Evolutionary conservation across 306 rosid species (phyloP).

Genomic region (Pachyrhizus erosus): DNA sequence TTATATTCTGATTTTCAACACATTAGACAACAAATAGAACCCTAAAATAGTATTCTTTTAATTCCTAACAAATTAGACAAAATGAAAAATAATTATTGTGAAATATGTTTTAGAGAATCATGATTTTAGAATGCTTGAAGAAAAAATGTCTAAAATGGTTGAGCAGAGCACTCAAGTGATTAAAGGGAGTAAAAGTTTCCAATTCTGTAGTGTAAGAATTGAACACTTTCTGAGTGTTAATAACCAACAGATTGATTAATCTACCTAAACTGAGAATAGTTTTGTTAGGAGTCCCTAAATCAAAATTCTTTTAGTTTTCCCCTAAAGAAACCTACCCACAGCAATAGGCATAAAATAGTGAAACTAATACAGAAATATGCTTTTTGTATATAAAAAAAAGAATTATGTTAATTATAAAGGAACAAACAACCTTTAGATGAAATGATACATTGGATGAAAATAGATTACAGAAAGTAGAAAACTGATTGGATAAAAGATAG

Average conservation of each 20-base stretch:
- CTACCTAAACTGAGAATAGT: neutral
- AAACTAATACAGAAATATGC: neutral
- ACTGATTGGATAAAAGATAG: neutral
- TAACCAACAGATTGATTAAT: neutral
- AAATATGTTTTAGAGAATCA: neutral
- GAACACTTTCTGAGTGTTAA: conserved; percentile 23
- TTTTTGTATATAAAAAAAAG: neutral
- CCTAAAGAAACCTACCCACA: conserved; percentile 10
- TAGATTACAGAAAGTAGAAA: neutral
- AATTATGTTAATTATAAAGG: conserved; percentile 9
- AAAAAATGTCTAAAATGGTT: neutral
- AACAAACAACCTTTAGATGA: conserved; percentile 13
- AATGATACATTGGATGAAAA: conserved; percentile 25
- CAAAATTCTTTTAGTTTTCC: neutral
- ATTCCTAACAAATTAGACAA: neutral
- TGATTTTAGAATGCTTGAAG: neutral
- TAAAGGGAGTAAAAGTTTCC: conserved; percentile 3
- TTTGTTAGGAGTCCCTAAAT: neutral
- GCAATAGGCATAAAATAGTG: neutral
- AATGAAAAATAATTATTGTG: neutral
- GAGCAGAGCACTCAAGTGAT: neutral
- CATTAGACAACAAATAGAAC: conserved; percentile 7
- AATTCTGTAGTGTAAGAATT: neutral
- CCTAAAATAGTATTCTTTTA: neutral
- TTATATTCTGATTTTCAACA: no score